Evolutionary conservation across 78 protist genomes (phyloP).

Genomic region (Trichosphaerium sp.): DNA sequence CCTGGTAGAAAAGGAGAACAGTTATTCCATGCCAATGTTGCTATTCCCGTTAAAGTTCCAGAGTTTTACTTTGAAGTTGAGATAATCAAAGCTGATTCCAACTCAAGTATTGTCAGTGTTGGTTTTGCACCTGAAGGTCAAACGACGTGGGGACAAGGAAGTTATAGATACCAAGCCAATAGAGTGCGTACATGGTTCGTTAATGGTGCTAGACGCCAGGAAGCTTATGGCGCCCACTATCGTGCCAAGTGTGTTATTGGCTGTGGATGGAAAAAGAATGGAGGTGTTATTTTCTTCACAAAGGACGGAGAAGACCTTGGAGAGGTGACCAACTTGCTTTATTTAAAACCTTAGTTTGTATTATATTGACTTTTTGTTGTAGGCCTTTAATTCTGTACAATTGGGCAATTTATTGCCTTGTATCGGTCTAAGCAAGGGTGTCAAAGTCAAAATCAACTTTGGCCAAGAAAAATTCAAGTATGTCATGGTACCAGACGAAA

Average conservation of each 20-base stretch:
- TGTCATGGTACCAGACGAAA: neutral
- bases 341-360: no score
- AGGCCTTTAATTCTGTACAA: neutral
- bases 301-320: neutral
- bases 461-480: neutral
- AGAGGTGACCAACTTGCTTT: no score
- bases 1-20: no score
- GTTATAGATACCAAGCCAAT: slow-evolving; percentile 1
- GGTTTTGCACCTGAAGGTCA: neutral
- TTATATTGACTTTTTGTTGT: no score
- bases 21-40: no score
- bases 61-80: neutral
- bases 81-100: neutral
- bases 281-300: neutral
- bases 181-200: neutral
- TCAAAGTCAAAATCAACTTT: neutral
- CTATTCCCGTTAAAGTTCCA: no score
- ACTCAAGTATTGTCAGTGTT: neutral
- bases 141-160: neutral
- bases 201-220: neutral
- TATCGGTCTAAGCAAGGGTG: neutral
- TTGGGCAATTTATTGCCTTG: neutral
- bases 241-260: neutral
- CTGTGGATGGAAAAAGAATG: neutral
- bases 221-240: neutral